Percentiles rank a stretch among this genome's conserved stretches.
These are phyloP conservation scores for Penicillium sp. DNA, from an alignment of 2,329 filamentous ascomycete genomes.

Conservation along the genomic window DNA sequence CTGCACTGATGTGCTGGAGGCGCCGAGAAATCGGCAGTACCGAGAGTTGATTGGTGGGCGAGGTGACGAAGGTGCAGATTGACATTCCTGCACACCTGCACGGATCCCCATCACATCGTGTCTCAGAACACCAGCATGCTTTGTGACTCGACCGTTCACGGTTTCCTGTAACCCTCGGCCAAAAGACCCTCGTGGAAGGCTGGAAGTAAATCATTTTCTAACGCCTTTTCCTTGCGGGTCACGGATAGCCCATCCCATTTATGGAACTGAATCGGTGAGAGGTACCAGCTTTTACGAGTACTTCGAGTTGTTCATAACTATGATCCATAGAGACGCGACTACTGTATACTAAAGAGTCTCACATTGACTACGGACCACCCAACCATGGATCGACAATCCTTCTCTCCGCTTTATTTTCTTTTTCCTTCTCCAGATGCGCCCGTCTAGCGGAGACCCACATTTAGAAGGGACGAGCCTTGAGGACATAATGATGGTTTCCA, in stretches of 20 bases:
- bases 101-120: constrained; percentile 32
- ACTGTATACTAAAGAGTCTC: not conserved
- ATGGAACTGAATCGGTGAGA: not conserved
- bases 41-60: constrained; percentile 26
- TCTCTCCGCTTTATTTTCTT: not conserved
- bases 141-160: constrained; percentile 14
- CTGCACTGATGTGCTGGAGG: constrained; percentile 20
- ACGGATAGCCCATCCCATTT: not conserved
- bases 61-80: constrained; percentile 34
- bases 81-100: constrained; percentile 29
- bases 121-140: constrained; percentile 17
- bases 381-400: constrained; percentile 5
- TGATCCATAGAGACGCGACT: not conserved
- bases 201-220: constrained; percentile 2
- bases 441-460: constrained; percentile 18
- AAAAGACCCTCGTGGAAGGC: not conserved
- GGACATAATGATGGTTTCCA: constrained; percentile 19
- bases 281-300: not conserved
- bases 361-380: not conserved
- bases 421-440: constrained; percentile 14
- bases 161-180: constrained; percentile 10
- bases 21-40: constrained; percentile 29
- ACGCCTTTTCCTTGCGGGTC: not conserved
- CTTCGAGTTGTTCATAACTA: not conserved
- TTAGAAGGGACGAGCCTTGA: constrained; percentile 5